Evolutionary conservation across 148 eudicot genomes (phyloP).

Genomic region (Camellia sinensis): DNA sequence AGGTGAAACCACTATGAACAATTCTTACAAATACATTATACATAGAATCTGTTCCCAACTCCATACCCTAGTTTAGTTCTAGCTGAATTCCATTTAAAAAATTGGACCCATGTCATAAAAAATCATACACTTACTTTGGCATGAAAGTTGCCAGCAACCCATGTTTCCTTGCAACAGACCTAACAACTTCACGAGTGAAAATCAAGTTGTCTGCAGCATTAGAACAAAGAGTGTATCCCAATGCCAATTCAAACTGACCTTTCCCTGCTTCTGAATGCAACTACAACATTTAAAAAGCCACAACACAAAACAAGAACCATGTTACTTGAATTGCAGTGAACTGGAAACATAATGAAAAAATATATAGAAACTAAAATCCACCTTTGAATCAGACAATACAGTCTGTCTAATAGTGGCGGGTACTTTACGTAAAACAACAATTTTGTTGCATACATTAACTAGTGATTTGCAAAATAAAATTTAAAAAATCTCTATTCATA

Average conservation of each 20-base stretch:
- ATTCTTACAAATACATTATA: too few relatives aligned
- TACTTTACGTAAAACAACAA: too few relatives aligned
- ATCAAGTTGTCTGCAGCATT: constrained; percentile 79
- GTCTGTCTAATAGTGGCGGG: not conserved
- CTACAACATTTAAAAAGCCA: constrained; percentile 35
- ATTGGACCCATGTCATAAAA: not conserved
- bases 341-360: not conserved
- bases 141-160: constrained; percentile 87
- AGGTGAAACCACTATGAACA: too few relatives aligned
- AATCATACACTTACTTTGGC: constrained; percentile 66
- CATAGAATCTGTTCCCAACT: too few relatives aligned
- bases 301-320: not conserved
- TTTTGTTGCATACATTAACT: too few relatives aligned
- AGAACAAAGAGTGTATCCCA: constrained; percentile 60
- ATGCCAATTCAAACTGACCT: constrained; percentile 84
- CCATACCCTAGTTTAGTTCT: not conserved
- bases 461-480: too few relatives aligned
- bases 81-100: not conserved
- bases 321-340: not conserved
- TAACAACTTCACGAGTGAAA: constrained; percentile 71
- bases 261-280: constrained; percentile 89
- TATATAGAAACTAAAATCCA: not conserved
- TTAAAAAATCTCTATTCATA: too few relatives aligned
- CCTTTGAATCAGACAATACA: not conserved
- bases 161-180: constrained; percentile 87